Evolutionary conservation across 2,329 filamentous ascomycete genomes (phyloP).

Genomic region (Akanthomyces lecanii): DNA sequence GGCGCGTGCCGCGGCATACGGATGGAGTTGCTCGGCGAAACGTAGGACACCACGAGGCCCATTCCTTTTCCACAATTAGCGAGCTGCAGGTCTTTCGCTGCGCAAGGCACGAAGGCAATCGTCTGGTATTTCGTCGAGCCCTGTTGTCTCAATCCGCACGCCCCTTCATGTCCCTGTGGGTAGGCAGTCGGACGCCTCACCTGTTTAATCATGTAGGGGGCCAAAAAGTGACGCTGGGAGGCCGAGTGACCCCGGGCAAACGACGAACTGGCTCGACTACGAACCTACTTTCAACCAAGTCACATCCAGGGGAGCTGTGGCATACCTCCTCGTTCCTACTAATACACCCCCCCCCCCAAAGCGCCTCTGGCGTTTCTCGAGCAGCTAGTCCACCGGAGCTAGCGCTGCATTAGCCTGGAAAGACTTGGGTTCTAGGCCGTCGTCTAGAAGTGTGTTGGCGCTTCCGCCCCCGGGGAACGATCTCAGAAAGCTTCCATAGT

Average conservation of each 20-base stretch:
- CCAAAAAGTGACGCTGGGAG: constrained; percentile 7
- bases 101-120: neutral
- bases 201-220: constrained; percentile 1
- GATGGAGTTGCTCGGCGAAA: neutral
- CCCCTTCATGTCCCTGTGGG: neutral
- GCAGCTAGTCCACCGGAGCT: neutral
- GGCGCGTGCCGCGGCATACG: constrained; percentile 1
- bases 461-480: neutral
- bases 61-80: neutral
- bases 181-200: neutral
- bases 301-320: neutral
- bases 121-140: neutral
- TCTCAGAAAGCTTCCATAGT: neutral
- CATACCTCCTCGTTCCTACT: neutral
- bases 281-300: no score
- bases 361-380: neutral
- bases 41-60: neutral
- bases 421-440: constrained; percentile 2
- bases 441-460: constrained; percentile 11
- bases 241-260: neutral
- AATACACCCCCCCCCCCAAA: neutral
- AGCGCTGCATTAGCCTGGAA: constrained; percentile 2
- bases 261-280: no score
- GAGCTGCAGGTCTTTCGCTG: neutral
- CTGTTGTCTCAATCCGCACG: neutral